Base-by-base conservation (phyloP, 441 rosid genomes). In the Jatropha podagrica region DNA sequence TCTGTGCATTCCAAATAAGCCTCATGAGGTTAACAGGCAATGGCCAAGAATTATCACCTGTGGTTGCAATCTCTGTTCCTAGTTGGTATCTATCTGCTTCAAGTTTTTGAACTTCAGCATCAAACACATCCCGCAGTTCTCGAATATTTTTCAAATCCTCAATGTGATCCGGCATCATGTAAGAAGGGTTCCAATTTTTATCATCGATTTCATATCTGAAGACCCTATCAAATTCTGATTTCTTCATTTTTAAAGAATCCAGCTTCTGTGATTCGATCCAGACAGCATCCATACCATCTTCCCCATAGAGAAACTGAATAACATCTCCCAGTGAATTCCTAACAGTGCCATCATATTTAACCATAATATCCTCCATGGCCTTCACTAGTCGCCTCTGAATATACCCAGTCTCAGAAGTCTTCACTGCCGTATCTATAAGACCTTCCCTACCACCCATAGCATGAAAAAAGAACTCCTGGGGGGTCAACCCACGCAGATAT, bases 401-500 rank as follows among this genome's bases (percentile, higher is more conserved):
- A 83, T 96, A 94, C 63, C 99, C 99, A 81, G 98, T 92, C 81
- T 96, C 98, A 81, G 98, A 94, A 76, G 98, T 96, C 86, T 96
- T 96, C 72, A 96, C 99, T 26, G 99, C 98, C 58, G 98, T 96
- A 86, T 96, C 98, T 52, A 96, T 94, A 72, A 96, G 97, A 87
- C 99, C 99, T 87, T 96, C 99, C 82, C 99, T 88, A 90, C 99
- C 99, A 85, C 99, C 99, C 99, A 96, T 96, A 2, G 99, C 98
- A 81, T 96, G 99, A 79, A 96, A 96, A 84, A 96, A 92, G 90
- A 94, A 94, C 83, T 96, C 99, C 74, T 96, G 99, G 4, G 99
- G 99, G 55, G 99, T 96, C 91, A 96, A 82, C 65, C 99, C 99
- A 80, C 99, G 96, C 54, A 96, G 83, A 80, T 96, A 96, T 0